phyloP scores from a whole-genome alignment of 2,329 filamentous ascomycete species.

The Paraconiothyrium sp. region DNA sequence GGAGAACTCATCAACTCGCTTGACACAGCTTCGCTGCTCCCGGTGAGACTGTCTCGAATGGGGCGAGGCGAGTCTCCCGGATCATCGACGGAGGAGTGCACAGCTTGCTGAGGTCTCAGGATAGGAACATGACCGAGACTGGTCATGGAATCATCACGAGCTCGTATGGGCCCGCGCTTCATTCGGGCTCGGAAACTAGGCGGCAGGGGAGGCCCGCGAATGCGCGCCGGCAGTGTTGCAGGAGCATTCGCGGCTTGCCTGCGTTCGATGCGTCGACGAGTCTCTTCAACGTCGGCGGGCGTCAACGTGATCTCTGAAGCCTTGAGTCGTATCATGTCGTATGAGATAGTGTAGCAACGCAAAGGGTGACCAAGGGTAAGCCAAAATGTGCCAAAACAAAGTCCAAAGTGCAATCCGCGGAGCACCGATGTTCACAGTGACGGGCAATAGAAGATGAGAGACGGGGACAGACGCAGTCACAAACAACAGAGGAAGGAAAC shows the following conservation, averaged over 20 bases:
- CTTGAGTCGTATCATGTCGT: constrained; percentile 46
- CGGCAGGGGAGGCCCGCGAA: constrained; percentile 14
- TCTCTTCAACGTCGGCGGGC: constrained; percentile 48
- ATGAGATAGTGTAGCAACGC: constrained; percentile 9
- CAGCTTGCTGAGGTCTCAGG: constrained; percentile 36
- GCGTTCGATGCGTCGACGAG: constrained; percentile 41
- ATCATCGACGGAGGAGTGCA: constrained; percentile 29
- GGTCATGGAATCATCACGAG: constrained; percentile 41
- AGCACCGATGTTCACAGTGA: background rate
- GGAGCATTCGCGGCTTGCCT: constrained; percentile 28
- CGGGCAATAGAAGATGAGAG: background rate
- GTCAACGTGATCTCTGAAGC: constrained; percentile 50
- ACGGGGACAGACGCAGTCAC: constrained; percentile 3
- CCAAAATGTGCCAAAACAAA: constrained; percentile 27
- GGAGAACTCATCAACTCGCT: constrained; percentile 9
- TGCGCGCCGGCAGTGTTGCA: constrained; percentile 17
- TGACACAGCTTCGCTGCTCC: constrained; percentile 16
- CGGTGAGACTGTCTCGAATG: constrained; percentile 2
- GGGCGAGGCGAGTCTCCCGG: constrained; percentile 20
- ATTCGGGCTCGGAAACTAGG: constrained; percentile 32
- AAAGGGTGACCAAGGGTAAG: constrained; percentile 18
- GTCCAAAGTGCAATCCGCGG: background rate
- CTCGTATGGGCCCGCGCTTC: constrained; percentile 41
- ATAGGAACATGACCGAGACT: constrained; percentile 37
- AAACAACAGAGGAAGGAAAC: constrained; percentile 5